These are phyloP conservation scores for Ascochyta koolunga DNA, from an alignment of 2,329 filamentous ascomycete species.

Conservation along the genomic window DNA sequence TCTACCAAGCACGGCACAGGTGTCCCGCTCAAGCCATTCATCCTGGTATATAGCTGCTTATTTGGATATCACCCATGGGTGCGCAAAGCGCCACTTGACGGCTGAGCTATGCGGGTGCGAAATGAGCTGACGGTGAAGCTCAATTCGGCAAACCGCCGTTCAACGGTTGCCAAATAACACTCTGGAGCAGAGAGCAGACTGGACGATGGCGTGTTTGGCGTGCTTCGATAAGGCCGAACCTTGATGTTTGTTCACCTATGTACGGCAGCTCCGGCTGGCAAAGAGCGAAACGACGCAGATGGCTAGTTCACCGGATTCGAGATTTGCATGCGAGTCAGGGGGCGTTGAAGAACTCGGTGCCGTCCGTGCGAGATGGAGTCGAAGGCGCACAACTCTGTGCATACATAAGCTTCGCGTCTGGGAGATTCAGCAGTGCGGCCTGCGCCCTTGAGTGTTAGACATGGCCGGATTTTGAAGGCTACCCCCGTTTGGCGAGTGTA, in stretches of 20 bases:
- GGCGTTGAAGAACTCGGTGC: slow-evolving; percentile 1
- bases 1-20: neutral
- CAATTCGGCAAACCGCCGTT: slow-evolving; percentile 6
- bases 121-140: slow-evolving; percentile 3
- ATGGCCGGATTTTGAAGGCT: neutral
- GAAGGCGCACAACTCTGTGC: neutral
- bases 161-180: slow-evolving; percentile 7
- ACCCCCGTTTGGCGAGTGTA: slow-evolving; percentile 1
- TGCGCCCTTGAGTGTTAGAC: slow-evolving; percentile 7
- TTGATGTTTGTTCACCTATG: neutral
- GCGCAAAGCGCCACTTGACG: slow-evolving; percentile 8
- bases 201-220: neutral
- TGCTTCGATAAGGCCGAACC: slow-evolving; percentile 6
- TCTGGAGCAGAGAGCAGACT: neutral
- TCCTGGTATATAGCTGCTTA: neutral
- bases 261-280: slow-evolving; percentile 3
- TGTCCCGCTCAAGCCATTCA: neutral
- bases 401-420: neutral
- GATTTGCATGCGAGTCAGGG: slow-evolving; percentile 9
- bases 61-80: neutral
- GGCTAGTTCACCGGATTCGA: slow-evolving; percentile 8
- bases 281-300: neutral
- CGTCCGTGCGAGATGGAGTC: neutral
- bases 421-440: slow-evolving; percentile 6
- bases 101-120: neutral